Conservation (phyloP, 805 yeast species). For the Yueomyces sinensis region DNA sequence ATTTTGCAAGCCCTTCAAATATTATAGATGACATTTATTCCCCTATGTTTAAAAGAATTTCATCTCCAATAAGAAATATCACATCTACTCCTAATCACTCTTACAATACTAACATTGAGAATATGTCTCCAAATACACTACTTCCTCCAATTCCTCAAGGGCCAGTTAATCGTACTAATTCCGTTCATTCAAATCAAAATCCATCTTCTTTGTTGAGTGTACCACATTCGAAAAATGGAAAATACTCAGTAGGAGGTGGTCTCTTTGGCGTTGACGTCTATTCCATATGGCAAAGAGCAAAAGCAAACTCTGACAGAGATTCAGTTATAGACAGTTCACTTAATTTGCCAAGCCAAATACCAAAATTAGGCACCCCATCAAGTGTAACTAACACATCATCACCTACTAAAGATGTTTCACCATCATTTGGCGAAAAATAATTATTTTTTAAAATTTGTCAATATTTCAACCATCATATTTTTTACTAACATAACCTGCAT, state of each 20-base stretch:
- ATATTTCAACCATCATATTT: no score
- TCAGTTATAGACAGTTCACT: no score
- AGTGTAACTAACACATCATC: no score
- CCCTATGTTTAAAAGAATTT: constrained; percentile 17
- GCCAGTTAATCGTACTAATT: not conserved
- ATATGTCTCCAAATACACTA: not conserved
- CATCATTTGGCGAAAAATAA: no score
- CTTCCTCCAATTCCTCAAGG: constrained; percentile 1
- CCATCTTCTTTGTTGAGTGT: not conserved
- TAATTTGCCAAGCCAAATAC: no score
- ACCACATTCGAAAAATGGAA: constrained; percentile 11
- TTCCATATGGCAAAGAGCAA: constrained; percentile 24
- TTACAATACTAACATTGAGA: no score
- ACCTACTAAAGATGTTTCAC: no score
- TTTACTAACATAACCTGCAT: no score
- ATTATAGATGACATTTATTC: constrained; percentile 4
- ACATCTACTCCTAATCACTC: not conserved
- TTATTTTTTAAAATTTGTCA: no score
- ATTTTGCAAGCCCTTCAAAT: constrained; percentile 2
- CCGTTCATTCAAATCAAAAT: not conserved
- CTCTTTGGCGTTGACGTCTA: constrained; percentile 24
- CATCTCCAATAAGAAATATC: constrained; percentile 9
- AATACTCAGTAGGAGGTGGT: constrained; percentile 16
- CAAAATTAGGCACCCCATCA: no score
- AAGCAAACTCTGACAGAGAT: constrained; percentile 3